phyloP scores from a whole-genome alignment of 805 yeast species.

The Priceomyces fermenticarens region DNA sequence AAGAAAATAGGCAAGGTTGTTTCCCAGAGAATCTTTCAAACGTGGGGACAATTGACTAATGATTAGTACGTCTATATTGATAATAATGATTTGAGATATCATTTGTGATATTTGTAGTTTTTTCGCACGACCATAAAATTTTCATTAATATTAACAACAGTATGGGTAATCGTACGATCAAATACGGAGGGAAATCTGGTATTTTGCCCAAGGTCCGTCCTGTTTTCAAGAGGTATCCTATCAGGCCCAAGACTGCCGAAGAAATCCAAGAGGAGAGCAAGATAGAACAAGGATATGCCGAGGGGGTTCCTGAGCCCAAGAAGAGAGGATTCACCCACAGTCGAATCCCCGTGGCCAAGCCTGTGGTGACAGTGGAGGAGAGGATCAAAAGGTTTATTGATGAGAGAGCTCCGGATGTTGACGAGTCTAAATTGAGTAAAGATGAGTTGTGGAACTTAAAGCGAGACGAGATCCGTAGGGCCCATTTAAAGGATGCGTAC shows the following conservation, averaged over 20 bases:
- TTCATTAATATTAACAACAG: neutral
- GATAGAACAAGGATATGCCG: slow-evolving; percentile 65
- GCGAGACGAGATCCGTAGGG: slow-evolving; percentile 66
- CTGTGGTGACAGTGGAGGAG: slow-evolving; percentile 57
- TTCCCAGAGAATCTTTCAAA: slow-evolving; percentile 51
- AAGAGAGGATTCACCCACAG: slow-evolving; percentile 44
- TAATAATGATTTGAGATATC: too few species aligned
- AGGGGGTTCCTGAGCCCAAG: slow-evolving; percentile 63
- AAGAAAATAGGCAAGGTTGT: slow-evolving; percentile 51
- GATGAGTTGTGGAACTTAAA: slow-evolving; percentile 47
- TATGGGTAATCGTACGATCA: slow-evolving; percentile 51
- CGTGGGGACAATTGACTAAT: slow-evolving; percentile 66
- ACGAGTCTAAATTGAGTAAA: slow-evolving; percentile 21
- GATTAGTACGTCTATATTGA: too few species aligned
- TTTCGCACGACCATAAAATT: too few species aligned
- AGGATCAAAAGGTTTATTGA: slow-evolving; percentile 57
- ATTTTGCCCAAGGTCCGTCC: slow-evolving; percentile 75
- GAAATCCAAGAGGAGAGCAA: slow-evolving; percentile 41
- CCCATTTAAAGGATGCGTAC: slow-evolving; percentile 64
- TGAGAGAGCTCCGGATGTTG: slow-evolving; percentile 36
- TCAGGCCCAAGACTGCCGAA: slow-evolving; percentile 46
- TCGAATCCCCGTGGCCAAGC: slow-evolving; percentile 53
- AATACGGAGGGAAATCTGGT: slow-evolving; percentile 71
- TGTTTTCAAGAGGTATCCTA: slow-evolving; percentile 63
- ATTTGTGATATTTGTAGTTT: too few species aligned